These are phyloP conservation scores for Colletotrichum liaoningense DNA, from an alignment of 2,329 filamentous ascomycete genomes.

Conservation along the genomic window DNA sequence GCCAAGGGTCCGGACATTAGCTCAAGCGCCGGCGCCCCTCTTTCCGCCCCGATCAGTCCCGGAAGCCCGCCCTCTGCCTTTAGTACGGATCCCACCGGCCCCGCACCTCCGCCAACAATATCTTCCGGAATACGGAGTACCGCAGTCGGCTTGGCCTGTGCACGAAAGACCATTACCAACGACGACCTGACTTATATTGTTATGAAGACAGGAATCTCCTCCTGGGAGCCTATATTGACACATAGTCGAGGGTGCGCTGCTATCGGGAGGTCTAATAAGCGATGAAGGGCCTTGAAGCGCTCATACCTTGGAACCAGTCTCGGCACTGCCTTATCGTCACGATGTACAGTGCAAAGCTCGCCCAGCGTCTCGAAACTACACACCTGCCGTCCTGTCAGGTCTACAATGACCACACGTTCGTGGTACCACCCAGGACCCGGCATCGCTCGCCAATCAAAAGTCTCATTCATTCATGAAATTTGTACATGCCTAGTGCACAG, in stretches of 20 bases:
- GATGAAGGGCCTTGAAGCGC: no score
- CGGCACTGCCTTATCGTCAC: neutral
- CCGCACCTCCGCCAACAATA: neutral
- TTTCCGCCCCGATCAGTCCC: neutral
- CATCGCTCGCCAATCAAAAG: neutral
- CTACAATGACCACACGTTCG: neutral
- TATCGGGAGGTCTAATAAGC: no score
- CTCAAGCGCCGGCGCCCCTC: neutral
- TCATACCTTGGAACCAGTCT: neutral
- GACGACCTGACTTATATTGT: neutral
- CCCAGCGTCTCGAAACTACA: no score
- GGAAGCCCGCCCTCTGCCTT: neutral
- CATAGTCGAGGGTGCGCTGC: neutral
- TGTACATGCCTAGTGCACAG: slow-evolving; percentile 31
- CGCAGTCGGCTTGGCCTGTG: slow-evolving; percentile 3
- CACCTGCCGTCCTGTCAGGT: no score
- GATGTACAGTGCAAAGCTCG: neutral
- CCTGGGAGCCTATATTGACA: neutral
- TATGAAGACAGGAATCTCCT: neutral
- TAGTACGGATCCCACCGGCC: neutral
- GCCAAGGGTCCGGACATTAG: neutral
- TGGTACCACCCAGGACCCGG: no score
- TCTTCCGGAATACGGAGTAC: neutral
- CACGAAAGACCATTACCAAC: neutral
- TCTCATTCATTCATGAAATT: slow-evolving; percentile 36